Base-by-base conservation (phyloP, 768 basidiomycete genomes). In the Mrakia gelida region DNA sequence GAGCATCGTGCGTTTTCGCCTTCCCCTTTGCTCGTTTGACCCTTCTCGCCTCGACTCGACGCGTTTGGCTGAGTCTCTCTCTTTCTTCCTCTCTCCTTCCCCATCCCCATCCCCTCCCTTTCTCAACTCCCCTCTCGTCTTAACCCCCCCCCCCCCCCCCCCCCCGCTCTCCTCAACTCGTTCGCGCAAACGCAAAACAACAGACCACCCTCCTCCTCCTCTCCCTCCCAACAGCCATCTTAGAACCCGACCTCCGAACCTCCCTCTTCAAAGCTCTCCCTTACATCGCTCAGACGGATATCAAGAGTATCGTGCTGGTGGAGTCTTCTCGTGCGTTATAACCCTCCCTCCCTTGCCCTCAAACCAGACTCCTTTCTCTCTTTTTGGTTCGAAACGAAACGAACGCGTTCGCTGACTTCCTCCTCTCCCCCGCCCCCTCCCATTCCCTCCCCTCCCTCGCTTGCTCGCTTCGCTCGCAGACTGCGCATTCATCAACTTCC, bases 401-500 rank as follows among this genome's bases (percentile, higher is more conserved):
- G 49, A 52, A 21, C 49, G 49, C 49, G 49, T 52, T 49, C 15
- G 15, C 18, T 52, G 49, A 52, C 26, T 59, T 8, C 9, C n/a
- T 59, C 8, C 56, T 26, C 56, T 56, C 26, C 38, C 32, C 30
- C 28, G n/a, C n/a, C 7, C 56, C 13, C 59, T 59, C 26, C 38
- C 34, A 28, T 28, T 23, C 56, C 45, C 10, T 38, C 59, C 49
- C 26, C 32, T 18, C 45, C n/a, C 54, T 68, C 18, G n/a, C 23
- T 34, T 18, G 13, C 5, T 13, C 34, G 21, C 7, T 45, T 45
- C 45, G 11, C 15, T 11, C 41, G 11, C 45, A 78, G 92, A 92
- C 84, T 96, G 95, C 85, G 97, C 96, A 0, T 99, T 99, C 84
- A 88, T 97, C 74, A 98, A 98, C 84, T 98, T 98, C 86, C 90